Base-by-base conservation (phyloP, 345 rosid species). In the Heritiera littoralis region DNA sequence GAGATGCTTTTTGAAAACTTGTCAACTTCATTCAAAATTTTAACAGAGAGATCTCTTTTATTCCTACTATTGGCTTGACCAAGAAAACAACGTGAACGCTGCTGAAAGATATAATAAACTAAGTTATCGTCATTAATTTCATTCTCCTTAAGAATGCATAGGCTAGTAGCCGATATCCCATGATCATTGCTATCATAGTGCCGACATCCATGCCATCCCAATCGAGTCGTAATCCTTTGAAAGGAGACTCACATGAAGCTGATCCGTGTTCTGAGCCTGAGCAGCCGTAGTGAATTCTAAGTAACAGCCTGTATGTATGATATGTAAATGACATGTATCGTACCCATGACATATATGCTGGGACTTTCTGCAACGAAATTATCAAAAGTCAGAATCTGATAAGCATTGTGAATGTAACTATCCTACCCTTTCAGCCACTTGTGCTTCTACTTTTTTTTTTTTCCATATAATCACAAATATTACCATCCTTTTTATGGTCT, bases 321-420 rank as follows among this genome's bases (percentile, higher is more conserved):
- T 82, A 84, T 80, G 79, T 82, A 79, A 84, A 75, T 23, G 85
- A 86, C 1, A 82, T 45, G 75, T 82, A 78, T 58, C 83, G 77
- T 1, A 63, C 74, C 89, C 86, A 80, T 56, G 80, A 54, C 85
- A 86, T 86, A 68, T 82, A 84, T 14, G 15, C 15, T 41, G 89
- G 87, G 41, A 82, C 83, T 7, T 80, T 64, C 85, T 86, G 87
- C 78, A 65, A 15, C 17, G 55, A 48, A 66, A 61, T 48, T 9
- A 9, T 49, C 13, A 13, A 9, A 43, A 2, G 4, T 48, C 28
- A 60, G 9, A 51, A 71, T 68, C 6, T 55, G 49, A 18, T 38
- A 75, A 69, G 2, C 41, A 67, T 18, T 20, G 4, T 67, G 9
- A n/a, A 8, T 43, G 15, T 4, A n/a, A 55, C 46, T 8, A 35